These are phyloP conservation scores for Phytophthora parvispora DNA, from an alignment of 352 stramenopile genomes.

Conservation along the genomic window DNA sequence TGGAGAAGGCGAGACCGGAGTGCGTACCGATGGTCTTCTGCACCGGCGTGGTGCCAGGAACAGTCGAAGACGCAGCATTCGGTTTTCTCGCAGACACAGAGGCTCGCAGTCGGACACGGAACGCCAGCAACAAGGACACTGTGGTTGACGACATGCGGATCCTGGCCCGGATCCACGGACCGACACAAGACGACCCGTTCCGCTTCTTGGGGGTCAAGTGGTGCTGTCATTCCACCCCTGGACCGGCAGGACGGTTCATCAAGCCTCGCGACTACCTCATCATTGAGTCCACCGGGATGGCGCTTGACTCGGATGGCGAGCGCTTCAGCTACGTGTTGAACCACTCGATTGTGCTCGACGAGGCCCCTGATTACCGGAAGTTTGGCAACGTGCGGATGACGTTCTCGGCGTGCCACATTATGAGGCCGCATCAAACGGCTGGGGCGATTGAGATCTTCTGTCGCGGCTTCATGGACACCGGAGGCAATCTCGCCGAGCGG, in stretches of 20 bases:
- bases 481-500: slow-evolving; percentile 28
- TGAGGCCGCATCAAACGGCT: slow-evolving; percentile 22
- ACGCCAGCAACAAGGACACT: slow-evolving; percentile 28
- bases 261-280: slow-evolving; percentile 60
- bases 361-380: slow-evolving; percentile 38
- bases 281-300: slow-evolving; percentile 58
- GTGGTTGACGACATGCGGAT: slow-evolving; percentile 35
- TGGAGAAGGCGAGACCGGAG: slow-evolving; percentile 31
- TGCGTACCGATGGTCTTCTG: slow-evolving; percentile 39
- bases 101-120: slow-evolving; percentile 30
- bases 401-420: slow-evolving; percentile 50
- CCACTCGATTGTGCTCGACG: slow-evolving; percentile 42
- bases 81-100: slow-evolving; percentile 47
- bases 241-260: slow-evolving; percentile 33
- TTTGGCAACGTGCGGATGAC: slow-evolving; percentile 33
- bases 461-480: slow-evolving; percentile 44
- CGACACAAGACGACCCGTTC: slow-evolving; percentile 50
- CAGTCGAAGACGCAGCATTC: slow-evolving; percentile 51
- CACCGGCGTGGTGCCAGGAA: slow-evolving; percentile 36
- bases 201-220: slow-evolving; percentile 63
- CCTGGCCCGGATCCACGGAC: slow-evolving; percentile 44
- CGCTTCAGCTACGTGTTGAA: slow-evolving; percentile 43
- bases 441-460: slow-evolving; percentile 52
- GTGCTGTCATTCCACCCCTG: slow-evolving; percentile 25
- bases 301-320: slow-evolving; percentile 36